phyloP scores from a whole-genome alignment of 148 eudicot species.

The Bassia scoparia region DNA sequence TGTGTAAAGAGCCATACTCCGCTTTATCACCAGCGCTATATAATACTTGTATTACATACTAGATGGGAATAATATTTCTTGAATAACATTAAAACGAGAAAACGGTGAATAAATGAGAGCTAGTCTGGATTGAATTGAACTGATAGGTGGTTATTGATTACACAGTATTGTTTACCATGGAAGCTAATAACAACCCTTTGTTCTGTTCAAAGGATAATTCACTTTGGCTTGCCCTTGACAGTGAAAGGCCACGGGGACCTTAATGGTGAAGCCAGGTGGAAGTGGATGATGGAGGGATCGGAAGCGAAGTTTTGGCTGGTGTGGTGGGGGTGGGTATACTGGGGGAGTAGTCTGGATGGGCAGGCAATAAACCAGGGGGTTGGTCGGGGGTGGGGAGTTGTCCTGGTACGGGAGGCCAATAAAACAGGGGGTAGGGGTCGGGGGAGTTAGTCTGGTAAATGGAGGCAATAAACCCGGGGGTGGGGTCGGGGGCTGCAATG shows the following conservation, averaged over 20 bases:
- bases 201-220: constrained; percentile 21
- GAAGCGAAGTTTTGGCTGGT: constrained; percentile 11
- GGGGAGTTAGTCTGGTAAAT: neutral
- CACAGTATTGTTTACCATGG: constrained; percentile 28
- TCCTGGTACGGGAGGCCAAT: constrained; percentile 29
- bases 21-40: no score
- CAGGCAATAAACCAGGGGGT: constrained; percentile 17
- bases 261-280: constrained; percentile 18
- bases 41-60: no score
- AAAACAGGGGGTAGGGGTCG: no score
- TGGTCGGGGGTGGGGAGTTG: constrained; percentile 25
- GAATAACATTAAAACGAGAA: neutral
- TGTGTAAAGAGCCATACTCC: neutral
- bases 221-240: constrained; percentile 8
- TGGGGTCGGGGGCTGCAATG: constrained; percentile 46
- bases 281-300: constrained; percentile 21
- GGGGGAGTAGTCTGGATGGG: constrained; percentile 34
- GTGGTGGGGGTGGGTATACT: constrained; percentile 31
- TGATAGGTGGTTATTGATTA: constrained; percentile 7
- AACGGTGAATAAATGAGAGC: neutral
- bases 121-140: neutral
- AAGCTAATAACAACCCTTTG: neutral
- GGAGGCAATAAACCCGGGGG: constrained; percentile 29
- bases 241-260: constrained; percentile 22
- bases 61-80: no score